phyloP scores from a whole-genome alignment of 495 filamentous ascomycete genomes.

The Pseudoneurospora amorphoporcata region DNA sequence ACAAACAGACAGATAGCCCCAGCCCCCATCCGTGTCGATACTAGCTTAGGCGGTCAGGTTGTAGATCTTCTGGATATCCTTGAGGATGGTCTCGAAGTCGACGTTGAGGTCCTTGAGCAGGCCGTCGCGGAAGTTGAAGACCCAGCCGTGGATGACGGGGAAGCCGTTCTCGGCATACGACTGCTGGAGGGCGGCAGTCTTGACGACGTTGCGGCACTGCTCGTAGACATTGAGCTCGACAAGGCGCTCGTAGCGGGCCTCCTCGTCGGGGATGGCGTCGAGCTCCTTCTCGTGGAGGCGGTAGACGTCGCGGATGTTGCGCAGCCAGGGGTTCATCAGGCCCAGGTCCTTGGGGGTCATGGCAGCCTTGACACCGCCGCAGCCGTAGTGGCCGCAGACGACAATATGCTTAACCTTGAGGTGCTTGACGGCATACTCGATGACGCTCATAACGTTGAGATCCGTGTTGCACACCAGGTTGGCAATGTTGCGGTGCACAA shows the following conservation, averaged over 20 bases:
- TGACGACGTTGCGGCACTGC: slow-evolving; percentile 49
- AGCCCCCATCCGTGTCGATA: neutral
- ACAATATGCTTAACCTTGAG: slow-evolving; percentile 54
- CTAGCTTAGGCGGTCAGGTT: slow-evolving; percentile 27
- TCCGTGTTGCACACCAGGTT: slow-evolving; percentile 51
- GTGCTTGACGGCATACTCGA: slow-evolving; percentile 50
- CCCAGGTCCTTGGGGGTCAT: slow-evolving; percentile 48
- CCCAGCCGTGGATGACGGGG: slow-evolving; percentile 48
- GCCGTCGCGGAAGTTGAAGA: slow-evolving; percentile 44
- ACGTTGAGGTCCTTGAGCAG: slow-evolving; percentile 44
- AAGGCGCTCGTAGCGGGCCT: slow-evolving; percentile 40
- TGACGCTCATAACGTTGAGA: slow-evolving; percentile 51
- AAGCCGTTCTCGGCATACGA: slow-evolving; percentile 39
- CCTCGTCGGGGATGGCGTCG: slow-evolving; percentile 36
- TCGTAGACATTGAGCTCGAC: slow-evolving; percentile 52
- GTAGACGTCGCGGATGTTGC: slow-evolving; percentile 52
- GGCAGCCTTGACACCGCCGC: slow-evolving; percentile 53
- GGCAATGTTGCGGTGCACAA: slow-evolving; percentile 56
- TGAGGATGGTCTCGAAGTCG: slow-evolving; percentile 33
- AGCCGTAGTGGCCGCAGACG: slow-evolving; percentile 55
- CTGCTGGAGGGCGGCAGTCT: slow-evolving; percentile 47
- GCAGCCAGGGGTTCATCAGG: slow-evolving; percentile 50
- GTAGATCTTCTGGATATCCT: slow-evolving; percentile 46
- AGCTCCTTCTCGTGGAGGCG: slow-evolving; percentile 47
- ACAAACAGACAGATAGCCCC: neutral